Percentiles rank a stretch among this genome's conserved stretches.
Evolutionary conservation across 345 rosid species (phyloP).

Genomic region (Eucalyptus victrix): DNA sequence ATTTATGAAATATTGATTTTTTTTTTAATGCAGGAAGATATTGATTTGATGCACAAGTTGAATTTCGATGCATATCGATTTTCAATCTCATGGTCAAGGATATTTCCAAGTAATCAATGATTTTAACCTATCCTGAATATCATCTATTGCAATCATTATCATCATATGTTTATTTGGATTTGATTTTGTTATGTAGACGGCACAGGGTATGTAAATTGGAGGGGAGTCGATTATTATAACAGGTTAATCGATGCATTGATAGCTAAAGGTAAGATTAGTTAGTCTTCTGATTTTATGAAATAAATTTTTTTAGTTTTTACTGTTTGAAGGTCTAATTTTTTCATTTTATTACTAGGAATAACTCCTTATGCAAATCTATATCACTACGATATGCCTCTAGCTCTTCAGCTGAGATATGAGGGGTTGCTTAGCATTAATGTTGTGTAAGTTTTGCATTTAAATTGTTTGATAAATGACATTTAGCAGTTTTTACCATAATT

Average conservation of each 20-base stretch:
- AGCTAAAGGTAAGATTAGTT: constrained; percentile 11
- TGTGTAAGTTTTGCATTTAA: constrained; percentile 7
- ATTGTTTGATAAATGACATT: not conserved
- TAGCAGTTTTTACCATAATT: not conserved
- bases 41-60: constrained; percentile 21
- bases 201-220: constrained; percentile 36
- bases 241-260: constrained; percentile 36
- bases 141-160: not conserved
- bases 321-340: not conserved
- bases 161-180: not conserved
- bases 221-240: constrained; percentile 53
- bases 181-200: constrained; percentile 24
- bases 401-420: constrained; percentile 26
- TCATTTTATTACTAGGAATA: constrained; percentile 10
- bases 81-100: constrained; percentile 55
- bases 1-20: not conserved
- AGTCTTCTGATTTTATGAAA: not conserved
- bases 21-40: constrained; percentile 19
- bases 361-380: constrained; percentile 46
- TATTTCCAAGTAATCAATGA: constrained; percentile 26
- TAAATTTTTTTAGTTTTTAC: not conserved
- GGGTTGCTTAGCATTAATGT: constrained; percentile 23
- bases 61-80: constrained; percentile 47
- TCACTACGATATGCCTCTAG: constrained; percentile 46
- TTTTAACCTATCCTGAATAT: not conserved